Evolutionary conservation across 2,329 filamentous ascomycete species (phyloP), one percentile per base, ranked within the genome.

Genomic region (Sordariomycetes sp.): DNA sequence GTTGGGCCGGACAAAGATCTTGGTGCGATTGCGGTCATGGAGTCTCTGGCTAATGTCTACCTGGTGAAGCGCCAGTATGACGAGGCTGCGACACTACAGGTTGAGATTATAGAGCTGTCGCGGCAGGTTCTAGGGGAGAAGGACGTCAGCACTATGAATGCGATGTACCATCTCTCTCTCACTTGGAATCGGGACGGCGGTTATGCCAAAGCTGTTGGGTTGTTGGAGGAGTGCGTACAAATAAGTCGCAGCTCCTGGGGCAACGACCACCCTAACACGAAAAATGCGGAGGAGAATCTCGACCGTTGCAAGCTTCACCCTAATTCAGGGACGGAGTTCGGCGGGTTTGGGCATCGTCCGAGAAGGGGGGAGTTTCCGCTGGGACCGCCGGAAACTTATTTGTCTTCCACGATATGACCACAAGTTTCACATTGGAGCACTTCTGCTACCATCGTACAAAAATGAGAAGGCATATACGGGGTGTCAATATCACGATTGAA

Each of bases 51-150:
- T 24, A 0, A 1, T 4, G 63, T 58, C 54, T 65, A 66, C 50
- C 40, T 60, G 58, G 28, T 2, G 43, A 61, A 64, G 59, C 61
- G 62, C 28, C 60, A 59, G 50, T 61, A 64, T 58, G 22, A 59
- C 8, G 55, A 65, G 60, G 61, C 59, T 22, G 61, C 63, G 43
- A 22, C 14, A 22, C 10, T 48, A 11, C 14, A 48, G n/a, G 18
- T n/a, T 7, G 18, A 48, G 18, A 18, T n/a, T 10, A 6, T 48
- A n/a, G 8, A 22, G 14, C 43, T 48, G 10, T 18, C 6, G 7
- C 43, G 18, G 43, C 14, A 48, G 43, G n/a, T 48, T 18, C 43
- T 48, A 6, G 43, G 43, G 18, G 43, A 48, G 7, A 48, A n/a
- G 43, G 10, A 48, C n/a, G 10, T 18, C 12, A 18, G n/a, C n/a